A percentile compares a stretch with the other conserved stretches of the same genome.
Evolutionary conservation across 2,329 filamentous ascomycete species (phyloP).

Genomic region (Alternaria arborescens): DNA sequence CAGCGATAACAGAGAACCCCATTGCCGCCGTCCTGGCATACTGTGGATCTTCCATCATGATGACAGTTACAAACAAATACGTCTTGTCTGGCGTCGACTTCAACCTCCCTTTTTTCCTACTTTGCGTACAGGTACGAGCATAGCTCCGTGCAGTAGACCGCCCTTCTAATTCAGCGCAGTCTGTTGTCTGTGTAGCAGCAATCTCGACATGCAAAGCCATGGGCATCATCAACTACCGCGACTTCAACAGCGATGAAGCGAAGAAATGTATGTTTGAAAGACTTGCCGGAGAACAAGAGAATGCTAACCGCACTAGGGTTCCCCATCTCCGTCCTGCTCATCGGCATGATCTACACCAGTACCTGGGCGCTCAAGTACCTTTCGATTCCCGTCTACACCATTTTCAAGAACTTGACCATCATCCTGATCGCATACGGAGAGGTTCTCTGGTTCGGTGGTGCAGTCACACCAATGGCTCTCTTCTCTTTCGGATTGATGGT

Average conservation of each 20-base stretch:
- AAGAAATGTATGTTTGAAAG: conserved; percentile 78
- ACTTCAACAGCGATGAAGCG: conserved; percentile 87
- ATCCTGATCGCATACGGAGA: conserved; percentile 99
- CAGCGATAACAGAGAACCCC: conserved; percentile 73
- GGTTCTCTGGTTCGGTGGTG: conserved; percentile 97
- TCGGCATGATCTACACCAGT: conserved; percentile 99
- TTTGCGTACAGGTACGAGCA: conserved; percentile 84
- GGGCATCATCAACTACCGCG: conserved; percentile 82
- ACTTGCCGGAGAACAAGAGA: background rate
- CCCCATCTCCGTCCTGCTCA: conserved; percentile 91
- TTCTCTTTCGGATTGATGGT: conserved; percentile 98
- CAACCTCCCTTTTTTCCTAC: conserved; percentile 96
- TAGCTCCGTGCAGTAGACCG: background rate
- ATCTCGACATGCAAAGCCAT: conserved; percentile 83
- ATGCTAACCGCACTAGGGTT: conserved; percentile 72
- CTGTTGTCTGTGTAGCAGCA: conserved; percentile 84
- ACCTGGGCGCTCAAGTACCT: conserved; percentile 96
- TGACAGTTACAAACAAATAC: conserved; percentile 99
- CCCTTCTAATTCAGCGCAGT: conserved; percentile 62
- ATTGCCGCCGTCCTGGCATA: conserved; percentile 85
- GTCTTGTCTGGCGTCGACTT: conserved; percentile 89
- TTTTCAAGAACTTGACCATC: conserved; percentile 99
- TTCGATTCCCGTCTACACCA: conserved; percentile 97
- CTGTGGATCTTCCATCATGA: conserved; percentile 95
- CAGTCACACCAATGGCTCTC: conserved; percentile 84